Evolutionary conservation across 1,139 yeast species (phyloP), one percentile per base, ranked within the genome.

Genomic region (Scheffersomyces quercinus): DNA sequence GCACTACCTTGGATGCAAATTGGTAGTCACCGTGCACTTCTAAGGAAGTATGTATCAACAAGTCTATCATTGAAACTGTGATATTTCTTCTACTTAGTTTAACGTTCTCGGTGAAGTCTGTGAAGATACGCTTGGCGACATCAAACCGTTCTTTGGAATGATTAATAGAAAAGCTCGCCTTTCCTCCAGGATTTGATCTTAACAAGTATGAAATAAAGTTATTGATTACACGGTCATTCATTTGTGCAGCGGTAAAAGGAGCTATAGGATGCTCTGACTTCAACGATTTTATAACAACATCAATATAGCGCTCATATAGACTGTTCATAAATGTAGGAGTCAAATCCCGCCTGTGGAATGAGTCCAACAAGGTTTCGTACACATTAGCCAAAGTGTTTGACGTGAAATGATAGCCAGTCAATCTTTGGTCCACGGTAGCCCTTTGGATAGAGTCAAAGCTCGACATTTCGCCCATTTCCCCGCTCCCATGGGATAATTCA

Each of bases 1-100:
- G 57, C 12, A 71, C 52, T 33, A 68, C 56, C 37, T 54, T 44
- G 4, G 67, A 56, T 5, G 78, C 78, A 57, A 68, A 70, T 12
- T 52, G 43, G 39, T 62, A 58, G 45, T 74, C 77, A 15, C 65
- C 55, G 44, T 69, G 73, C 7, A 56, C 48, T 11, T 55, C 37
- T 34, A 74, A 55, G 14, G 69, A 55, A 9, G 66, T 50, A 37
- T 59, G 55, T 6, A 73, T 58, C 46, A 74, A 49, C 14, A 72
- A 46, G 37, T 69, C 76, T 3, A 66, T 54, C 26, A 64, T 50
- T 29, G 62, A 61, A 0, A 63, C 57, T 9, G 60, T 57, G 3
- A 60, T 48, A 13, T 41, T 39, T 1, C 52, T 42, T 13, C 49
- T 40, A 2, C 51, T 43, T 8, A 59, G 36, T 1, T 50, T 41